Conservation (phyloP, 768 basidiomycete genomes). For the Austroboletus festivus region DNA sequence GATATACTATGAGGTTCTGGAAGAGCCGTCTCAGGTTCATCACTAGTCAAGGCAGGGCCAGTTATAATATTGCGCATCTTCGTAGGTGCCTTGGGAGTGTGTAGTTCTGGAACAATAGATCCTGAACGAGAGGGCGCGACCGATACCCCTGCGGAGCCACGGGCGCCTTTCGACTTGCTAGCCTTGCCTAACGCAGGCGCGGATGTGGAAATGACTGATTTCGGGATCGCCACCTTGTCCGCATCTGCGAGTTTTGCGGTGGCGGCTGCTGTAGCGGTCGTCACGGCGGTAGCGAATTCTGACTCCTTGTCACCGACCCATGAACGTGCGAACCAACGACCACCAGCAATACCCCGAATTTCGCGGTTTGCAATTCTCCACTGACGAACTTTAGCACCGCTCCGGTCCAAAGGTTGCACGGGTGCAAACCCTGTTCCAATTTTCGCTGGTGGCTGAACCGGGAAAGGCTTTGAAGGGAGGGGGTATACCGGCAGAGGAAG, state of each 20-base stretch:
- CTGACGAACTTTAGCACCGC: conserved; percentile 56
- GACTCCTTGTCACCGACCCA: conserved; percentile 88
- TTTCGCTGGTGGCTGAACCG: conserved; percentile 75
- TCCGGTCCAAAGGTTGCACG: conserved; percentile 62
- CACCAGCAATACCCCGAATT: conserved; percentile 78
- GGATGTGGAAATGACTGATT: conserved; percentile 45
- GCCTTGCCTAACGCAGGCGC: conserved; percentile 41
- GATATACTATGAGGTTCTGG: conserved; percentile 20
- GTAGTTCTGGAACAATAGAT: conserved; percentile 48
- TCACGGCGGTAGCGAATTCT: conserved; percentile 45
- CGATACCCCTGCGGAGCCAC: conserved; percentile 39
- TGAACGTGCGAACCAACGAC: conserved; percentile 74
- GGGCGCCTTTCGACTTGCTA: conserved; percentile 39
- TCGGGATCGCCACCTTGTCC: conserved; percentile 32
- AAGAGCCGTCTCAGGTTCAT: conserved; percentile 41
- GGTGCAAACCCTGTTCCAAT: conserved; percentile 74
- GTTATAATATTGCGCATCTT: conserved; percentile 65
- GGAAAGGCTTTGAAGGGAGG: conserved; percentile 78
- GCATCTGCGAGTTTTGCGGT: conserved; percentile 29
- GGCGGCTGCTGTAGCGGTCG: conserved; percentile 24
- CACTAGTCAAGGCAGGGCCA: too few species aligned
- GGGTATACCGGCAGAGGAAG: conserved; percentile 63
- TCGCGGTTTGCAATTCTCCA: conserved; percentile 77
- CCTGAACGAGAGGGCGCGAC: conserved; percentile 58
- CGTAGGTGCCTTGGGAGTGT: conserved; percentile 49